Evolutionary conservation across 2,329 filamentous ascomycete species (phyloP).

Genomic region (Ophiostoma ips): DNA sequence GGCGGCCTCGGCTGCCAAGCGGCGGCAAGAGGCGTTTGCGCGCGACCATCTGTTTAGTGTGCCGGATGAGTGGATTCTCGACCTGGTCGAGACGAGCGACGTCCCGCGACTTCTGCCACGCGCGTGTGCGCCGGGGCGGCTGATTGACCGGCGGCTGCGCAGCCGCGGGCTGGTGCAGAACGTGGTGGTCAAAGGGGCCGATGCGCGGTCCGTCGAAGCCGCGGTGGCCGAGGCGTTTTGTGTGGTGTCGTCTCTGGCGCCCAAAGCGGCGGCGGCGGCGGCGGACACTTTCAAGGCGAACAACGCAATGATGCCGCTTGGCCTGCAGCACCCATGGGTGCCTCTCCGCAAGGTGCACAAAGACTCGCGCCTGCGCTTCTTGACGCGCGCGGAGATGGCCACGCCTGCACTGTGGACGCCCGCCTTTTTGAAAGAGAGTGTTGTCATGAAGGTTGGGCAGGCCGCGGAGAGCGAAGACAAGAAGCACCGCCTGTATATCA

Average conservation of each 20-base stretch:
- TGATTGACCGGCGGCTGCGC: conserved; percentile 55
- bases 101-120: conserved; percentile 53
- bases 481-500: conserved; percentile 55
- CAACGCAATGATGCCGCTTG: conserved; percentile 29
- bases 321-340: conserved; percentile 55
- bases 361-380: conserved; percentile 56
- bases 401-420: conserved; percentile 59
- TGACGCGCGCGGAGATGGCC: conserved; percentile 57
- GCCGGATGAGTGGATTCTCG: conserved; percentile 35
- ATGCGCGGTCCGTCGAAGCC: conserved; percentile 53
- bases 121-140: conserved; percentile 48
- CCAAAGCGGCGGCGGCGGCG: not conserved
- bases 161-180: conserved; percentile 59
- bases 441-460: conserved; percentile 57
- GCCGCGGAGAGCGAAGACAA: conserved; percentile 20
- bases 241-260: conserved; percentile 28
- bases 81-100: conserved; percentile 30
- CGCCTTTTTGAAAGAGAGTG: conserved; percentile 52
- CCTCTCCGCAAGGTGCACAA: conserved; percentile 65
- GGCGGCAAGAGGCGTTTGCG: conserved; percentile 16
- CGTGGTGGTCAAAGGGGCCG: conserved; percentile 45
- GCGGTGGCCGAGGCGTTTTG: conserved; percentile 51
- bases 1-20: conserved; percentile 13
- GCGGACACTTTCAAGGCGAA: not conserved
- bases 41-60: conserved; percentile 3